Conservation (phyloP, 192 early-diverging fungal species). For the Coemansia sp. region DNA sequence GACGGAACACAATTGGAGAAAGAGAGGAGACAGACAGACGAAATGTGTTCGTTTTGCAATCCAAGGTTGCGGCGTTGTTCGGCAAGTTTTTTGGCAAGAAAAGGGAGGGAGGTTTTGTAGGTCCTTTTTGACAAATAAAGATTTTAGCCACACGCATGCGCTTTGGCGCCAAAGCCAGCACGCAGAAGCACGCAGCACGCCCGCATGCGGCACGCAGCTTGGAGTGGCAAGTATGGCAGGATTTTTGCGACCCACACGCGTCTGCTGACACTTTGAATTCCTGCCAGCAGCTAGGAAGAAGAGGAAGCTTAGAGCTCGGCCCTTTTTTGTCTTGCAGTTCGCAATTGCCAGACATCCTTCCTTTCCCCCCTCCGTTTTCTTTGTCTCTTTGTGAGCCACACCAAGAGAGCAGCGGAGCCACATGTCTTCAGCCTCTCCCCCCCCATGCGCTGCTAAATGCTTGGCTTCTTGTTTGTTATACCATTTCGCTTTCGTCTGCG, state of each 20-base stretch:
- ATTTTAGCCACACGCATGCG: conserved; percentile 4
- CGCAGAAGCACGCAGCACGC: background rate
- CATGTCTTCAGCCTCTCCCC: background rate
- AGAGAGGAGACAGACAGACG: too few species aligned
- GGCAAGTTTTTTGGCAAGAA: background rate
- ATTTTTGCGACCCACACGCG: background rate
- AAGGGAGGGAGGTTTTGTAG: too few species aligned
- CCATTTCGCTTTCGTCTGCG: too few species aligned
- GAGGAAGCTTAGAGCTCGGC: too few species aligned
- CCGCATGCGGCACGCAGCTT: background rate
- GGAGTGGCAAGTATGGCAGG: background rate
- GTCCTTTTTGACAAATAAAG: background rate
- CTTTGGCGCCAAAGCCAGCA: background rate
- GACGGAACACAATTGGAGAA: too few species aligned
- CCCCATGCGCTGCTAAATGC: background rate
- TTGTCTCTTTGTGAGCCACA: background rate
- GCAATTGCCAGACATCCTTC: too few species aligned
- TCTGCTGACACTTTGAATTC: too few species aligned
- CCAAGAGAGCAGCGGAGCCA: background rate
- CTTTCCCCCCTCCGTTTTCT: too few species aligned
- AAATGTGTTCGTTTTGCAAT: background rate
- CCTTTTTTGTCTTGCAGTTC: too few species aligned
- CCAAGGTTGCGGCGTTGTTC: conserved; percentile 1
- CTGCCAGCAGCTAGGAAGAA: too few species aligned
- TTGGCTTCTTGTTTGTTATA: too few species aligned